These are phyloP conservation scores for Diatrype stigma DNA, from an alignment of 2,329 filamentous ascomycete species.

Conservation along the genomic window DNA sequence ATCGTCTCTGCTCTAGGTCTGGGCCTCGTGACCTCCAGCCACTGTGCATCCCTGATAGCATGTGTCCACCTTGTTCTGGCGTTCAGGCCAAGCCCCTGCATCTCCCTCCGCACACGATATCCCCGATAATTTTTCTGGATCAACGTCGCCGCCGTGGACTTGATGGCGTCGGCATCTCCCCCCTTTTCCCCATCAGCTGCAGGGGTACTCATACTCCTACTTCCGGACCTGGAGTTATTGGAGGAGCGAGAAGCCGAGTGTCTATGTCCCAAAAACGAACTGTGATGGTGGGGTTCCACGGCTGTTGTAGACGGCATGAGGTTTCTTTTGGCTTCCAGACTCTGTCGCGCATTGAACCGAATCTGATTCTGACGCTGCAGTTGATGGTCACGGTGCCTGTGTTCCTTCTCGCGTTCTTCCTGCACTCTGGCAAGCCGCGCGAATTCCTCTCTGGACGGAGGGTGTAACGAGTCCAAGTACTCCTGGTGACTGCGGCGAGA, in stretches of 20 bases:
- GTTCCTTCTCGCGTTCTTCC: conserved; percentile 40
- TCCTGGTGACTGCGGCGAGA: conserved; percentile 30
- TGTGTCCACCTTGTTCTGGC: conserved; percentile 69
- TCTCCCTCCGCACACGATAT: conserved; percentile 66
- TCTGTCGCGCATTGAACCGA: conserved; percentile 15
- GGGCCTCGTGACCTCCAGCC: conserved; percentile 47
- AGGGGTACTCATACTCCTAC: conserved; percentile 4
- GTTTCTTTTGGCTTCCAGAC: conserved; percentile 26
- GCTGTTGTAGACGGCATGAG: conserved; percentile 28
- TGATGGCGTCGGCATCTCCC: conserved; percentile 18
- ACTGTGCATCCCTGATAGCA: conserved; percentile 55
- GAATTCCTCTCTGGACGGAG: conserved; percentile 43
- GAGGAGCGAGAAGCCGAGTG: conserved; percentile 3
- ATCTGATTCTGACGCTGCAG: conserved; percentile 19
- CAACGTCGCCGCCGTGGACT: conserved; percentile 46
- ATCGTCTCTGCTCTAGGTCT: conserved; percentile 28
- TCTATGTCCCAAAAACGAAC: conserved; percentile 6
- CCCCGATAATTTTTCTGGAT: conserved; percentile 75
- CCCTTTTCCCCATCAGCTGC: conserved; percentile 1
- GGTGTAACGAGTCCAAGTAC: conserved; percentile 48
- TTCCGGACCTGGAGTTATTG: conserved; percentile 6
- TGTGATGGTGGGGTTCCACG: conserved; percentile 9
- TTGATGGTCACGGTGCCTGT: conserved; percentile 37
- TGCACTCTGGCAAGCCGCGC: conserved; percentile 47
- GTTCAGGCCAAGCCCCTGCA: conserved; percentile 64